Evolutionary conservation across 352 stramenopile species (phyloP), one percentile per base, ranked within the genome.

Genomic region (Globisporangium lucens): DNA sequence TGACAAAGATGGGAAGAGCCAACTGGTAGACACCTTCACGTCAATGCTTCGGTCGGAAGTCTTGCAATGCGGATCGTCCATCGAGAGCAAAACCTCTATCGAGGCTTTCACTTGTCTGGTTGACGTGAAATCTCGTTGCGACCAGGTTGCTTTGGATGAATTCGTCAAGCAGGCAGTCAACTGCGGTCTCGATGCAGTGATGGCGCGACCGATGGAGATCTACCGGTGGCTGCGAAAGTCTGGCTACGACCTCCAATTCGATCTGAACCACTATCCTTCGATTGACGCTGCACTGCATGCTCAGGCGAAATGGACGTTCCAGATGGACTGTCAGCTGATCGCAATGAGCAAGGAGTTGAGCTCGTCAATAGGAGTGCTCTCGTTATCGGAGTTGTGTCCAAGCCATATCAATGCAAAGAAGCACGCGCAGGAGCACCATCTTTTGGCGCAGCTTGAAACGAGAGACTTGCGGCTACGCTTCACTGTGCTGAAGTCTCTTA

Each of bases 261-360:
- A 85, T 33, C 51, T 72, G 17, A 89, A 75, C 49, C 78, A 90
- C 64, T 90, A 80, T 30, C 47, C 61, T 4, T 80, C 77, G 0
- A 24, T 76, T 20, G 77, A 90, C 36, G 69, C 64, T 35, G 83
- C 83, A 7, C 60, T 82, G 17, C 63, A 74, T 35, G 74, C 80
- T 15, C 82, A 91, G 68, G 61, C 56, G 13, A 88, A 89, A 68
- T 93, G 85, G 85, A 89, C 82, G 17, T 72, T 87, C 59, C 72
- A 76, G 24, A 93, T 93, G 85, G 85, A 93, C 69, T 80, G 78
- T 29, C 83, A 92, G 62, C 66, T 94, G 35, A 82, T 94, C 53
- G 65, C 72, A 15, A 64, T 87, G 30, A 77, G 71, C 35, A 75
- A 73, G 24, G 63, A 77, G 24, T 46, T 87, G 20, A 85, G 83